These are phyloP conservation scores for Simplicillium aogashimaense DNA, from an alignment of 2,329 filamentous ascomycete species.

Conservation along the genomic window DNA sequence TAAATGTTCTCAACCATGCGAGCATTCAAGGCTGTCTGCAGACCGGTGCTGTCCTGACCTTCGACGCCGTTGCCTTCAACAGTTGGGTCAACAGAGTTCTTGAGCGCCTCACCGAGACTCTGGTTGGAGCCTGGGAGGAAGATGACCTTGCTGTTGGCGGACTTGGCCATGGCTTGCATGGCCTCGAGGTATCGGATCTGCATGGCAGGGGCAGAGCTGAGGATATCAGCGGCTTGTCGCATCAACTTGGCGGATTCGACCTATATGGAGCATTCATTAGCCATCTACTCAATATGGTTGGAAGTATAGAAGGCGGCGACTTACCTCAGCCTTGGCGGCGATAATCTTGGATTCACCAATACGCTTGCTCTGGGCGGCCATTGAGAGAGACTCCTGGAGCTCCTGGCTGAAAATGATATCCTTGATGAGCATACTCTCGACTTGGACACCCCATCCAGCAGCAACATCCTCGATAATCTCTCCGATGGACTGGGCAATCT, in stretches of 20 bases:
- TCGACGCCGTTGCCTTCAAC: constrained; percentile 35
- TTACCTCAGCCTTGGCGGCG: constrained; percentile 74
- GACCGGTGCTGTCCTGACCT: constrained; percentile 28
- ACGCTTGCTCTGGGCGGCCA: constrained; percentile 97
- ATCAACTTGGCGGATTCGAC: constrained; percentile 93
- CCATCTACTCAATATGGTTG: background rate
- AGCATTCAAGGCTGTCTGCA: constrained; percentile 75
- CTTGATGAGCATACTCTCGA: constrained; percentile 98
- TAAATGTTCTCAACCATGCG: constrained; percentile 80
- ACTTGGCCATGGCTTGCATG: constrained; percentile 98
- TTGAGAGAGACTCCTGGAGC: constrained; percentile 89
- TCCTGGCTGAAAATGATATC: constrained; percentile 97
- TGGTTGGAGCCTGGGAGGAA: constrained; percentile 59
- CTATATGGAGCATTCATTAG: background rate
- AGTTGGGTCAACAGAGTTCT: constrained; percentile 26
- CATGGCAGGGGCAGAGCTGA: constrained; percentile 90
- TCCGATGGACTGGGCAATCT: constrained; percentile 87
- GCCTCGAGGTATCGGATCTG: constrained; percentile 96
- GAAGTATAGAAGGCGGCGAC: background rate
- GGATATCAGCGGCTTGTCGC: constrained; percentile 86
- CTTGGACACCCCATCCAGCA: constrained; percentile 85
- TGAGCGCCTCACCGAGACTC: constrained; percentile 29
- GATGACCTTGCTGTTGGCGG: constrained; percentile 79
- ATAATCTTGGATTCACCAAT: constrained; percentile 99
- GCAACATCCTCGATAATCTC: constrained; percentile 98